Conservation (phyloP, 192 early-diverging fungal genomes). For the Polychytrium aggregatum region DNA sequence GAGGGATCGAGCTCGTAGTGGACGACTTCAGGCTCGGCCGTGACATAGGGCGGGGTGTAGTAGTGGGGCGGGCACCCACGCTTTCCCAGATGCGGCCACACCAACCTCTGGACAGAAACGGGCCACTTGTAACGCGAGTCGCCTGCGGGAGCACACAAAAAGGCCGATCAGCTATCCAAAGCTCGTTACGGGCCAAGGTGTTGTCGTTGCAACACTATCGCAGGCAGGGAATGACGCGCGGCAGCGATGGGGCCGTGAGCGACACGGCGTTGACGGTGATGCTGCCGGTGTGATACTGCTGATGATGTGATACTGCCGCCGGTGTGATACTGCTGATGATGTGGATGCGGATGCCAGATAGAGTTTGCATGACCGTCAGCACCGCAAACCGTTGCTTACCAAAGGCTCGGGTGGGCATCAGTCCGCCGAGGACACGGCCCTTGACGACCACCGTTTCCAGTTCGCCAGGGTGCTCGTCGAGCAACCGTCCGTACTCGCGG, state of each 20-base stretch:
- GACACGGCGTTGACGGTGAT: no score
- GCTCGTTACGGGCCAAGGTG: no score
- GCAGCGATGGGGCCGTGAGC: neutral
- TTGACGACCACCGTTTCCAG: conserved; percentile 26
- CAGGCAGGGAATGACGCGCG: no score
- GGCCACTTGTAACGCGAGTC: conserved; percentile 41
- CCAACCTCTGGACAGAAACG: conserved; percentile 5
- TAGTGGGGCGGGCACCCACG: conserved; percentile 16
- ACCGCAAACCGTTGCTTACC: no score
- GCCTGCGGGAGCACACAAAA: conserved; percentile 16
- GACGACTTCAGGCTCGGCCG: conserved; percentile 32
- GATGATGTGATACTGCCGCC: no score
- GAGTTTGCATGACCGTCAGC: no score
- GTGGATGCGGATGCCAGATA: no score
- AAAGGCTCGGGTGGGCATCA: conserved; percentile 43
- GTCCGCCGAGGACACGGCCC: conserved; percentile 35
- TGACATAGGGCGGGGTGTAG: conserved; percentile 37
- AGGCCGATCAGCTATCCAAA: neutral
- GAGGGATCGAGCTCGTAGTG: conserved; percentile 18
- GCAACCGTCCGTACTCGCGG: conserved; percentile 28
- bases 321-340: no score
- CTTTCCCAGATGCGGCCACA: conserved; percentile 8
- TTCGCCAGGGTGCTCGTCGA: conserved; percentile 43
- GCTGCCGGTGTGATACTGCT: no score
- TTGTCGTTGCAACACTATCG: no score